Evolutionary conservation across 2,329 filamentous ascomycete genomes (phyloP).

Genomic region (Venturia pyrina): DNA sequence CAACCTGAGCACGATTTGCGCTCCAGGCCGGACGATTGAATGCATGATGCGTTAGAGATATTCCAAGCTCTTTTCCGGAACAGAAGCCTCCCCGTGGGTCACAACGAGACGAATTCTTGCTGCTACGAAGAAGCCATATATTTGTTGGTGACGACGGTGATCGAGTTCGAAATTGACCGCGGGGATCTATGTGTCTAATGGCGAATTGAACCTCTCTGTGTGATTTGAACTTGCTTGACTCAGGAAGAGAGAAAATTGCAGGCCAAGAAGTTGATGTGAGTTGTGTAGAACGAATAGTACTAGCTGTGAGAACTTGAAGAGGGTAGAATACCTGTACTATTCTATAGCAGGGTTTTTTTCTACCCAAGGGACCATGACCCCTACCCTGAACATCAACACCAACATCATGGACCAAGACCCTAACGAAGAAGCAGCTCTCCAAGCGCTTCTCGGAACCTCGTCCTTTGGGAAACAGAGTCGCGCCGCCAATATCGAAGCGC

Average conservation of each 20-base stretch:
- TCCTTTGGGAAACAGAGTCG: slow-evolving; percentile 13
- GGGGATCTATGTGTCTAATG: background rate
- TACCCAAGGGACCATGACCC: background rate
- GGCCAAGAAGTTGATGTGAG: background rate
- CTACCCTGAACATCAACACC: background rate
- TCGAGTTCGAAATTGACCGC: background rate
- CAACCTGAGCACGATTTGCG: slow-evolving; percentile 44
- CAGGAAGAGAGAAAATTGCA: background rate
- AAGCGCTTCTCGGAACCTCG: slow-evolving; percentile 8
- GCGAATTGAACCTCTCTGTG: background rate
- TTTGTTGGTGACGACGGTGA: too few relatives aligned
- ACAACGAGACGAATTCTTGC: background rate
- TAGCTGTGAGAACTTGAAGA: background rate
- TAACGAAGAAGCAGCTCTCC: slow-evolving; percentile 12
- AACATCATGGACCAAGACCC: slow-evolving; percentile 5
- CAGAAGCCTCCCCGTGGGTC: background rate
- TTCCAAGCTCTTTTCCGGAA: background rate
- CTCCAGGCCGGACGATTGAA: slow-evolving; percentile 29
- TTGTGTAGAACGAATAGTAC: background rate
- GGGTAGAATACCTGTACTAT: too few relatives aligned
- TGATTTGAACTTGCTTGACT: background rate
- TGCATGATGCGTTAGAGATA: background rate
- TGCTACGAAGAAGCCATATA: background rate
- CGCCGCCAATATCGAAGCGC: slow-evolving; percentile 12
- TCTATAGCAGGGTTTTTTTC: too few relatives aligned